Base-by-base conservation (phyloP, 305 asterid species). In the Petunia hybrid region DNA sequence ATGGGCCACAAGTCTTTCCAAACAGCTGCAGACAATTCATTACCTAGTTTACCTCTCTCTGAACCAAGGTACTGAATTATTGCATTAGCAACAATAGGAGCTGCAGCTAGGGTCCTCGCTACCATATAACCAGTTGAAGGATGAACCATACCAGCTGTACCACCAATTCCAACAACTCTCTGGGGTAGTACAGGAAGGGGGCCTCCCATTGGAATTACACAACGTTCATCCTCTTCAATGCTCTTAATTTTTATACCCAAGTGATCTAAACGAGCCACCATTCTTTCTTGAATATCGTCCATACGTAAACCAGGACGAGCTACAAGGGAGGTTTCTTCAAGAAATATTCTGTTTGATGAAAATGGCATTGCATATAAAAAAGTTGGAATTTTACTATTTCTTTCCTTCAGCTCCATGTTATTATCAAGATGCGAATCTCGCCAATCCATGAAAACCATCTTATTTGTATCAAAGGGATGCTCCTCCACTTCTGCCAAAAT, bases 371-470 rank as follows among this genome's bases (percentile, higher is more conserved):
- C 98, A 63, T 95, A 95, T 6, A 92, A 93, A 79, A 93, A 93
- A 82, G 99, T 93, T 0, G 98, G 99, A 8, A 87, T 89, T 89
- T 70, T 92, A 40, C 84, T 82, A 61, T 95, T 95, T 83, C 92
- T 80, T 85, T 93, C 97, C 85, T 84, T 84, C 38, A 95, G 85
- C 77, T 85, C 93, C 65, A 68, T 55, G 61, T 89, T 90, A 76
- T 81, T 87, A 45, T 81, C 76, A 8, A 95, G 92, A 85, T 95
- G 99, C 0, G 97, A 89, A 79, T 95, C 97, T 70, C 99, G 85
- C 98, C 98, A 93, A 81, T 95, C 99, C 99, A 95, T 95, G 94
- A 95, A 95, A 76, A 92, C 91, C 99, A 95, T 95, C 87, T 93
- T 95, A 63, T 91, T 84, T 14, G 85, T 69, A 79, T 95, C 97